A percentile compares a stretch with the other conserved stretches of the same genome.
Evolutionary conservation across 31 red algal species (phyloP).

Genomic region (Asparagopsis taxiformis): DNA sequence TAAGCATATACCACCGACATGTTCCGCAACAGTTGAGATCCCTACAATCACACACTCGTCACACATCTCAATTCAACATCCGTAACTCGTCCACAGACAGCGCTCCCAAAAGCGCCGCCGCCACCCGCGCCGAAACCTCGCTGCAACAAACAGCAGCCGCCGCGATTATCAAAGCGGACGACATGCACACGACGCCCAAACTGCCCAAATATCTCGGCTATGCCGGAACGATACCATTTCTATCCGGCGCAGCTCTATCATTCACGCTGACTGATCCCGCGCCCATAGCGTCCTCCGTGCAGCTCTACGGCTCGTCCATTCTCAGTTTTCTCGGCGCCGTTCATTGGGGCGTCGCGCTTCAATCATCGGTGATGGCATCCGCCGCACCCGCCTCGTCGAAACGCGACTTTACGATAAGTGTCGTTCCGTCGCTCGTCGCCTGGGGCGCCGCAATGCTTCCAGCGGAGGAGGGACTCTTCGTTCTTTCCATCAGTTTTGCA

Average conservation of each 20-base stretch:
- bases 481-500: conserved; percentile 27
- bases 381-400: too few species aligned
- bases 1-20: too few species aligned
- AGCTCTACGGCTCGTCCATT: conserved; percentile 66
- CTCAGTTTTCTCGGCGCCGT: conserved; percentile 76
- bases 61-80: too few species aligned
- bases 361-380: too few species aligned
- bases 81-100: too few species aligned
- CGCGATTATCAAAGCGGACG: too few species aligned
- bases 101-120: too few species aligned
- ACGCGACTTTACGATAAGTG: conserved; percentile 25
- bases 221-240: conserved; percentile 62
- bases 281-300: conserved; percentile 9
- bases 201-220: conserved; percentile 55
- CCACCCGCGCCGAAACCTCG: too few species aligned
- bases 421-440: conserved; percentile 30
- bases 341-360: conserved; percentile 78
- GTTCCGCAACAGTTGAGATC: too few species aligned
- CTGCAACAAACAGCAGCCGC: too few species aligned
- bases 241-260: conserved; percentile 29
- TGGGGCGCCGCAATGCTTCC: conserved; percentile 17
- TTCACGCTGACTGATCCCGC: conserved; percentile 7
- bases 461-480: conserved; percentile 21
- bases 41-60: too few species aligned
- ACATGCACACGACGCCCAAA: conserved; percentile 12